Percentiles rank a stretch among this genome's conserved stretches.
These are phyloP conservation scores for Dipteronia sinensis DNA, from an alignment of 345 rosid species.

Conservation along the genomic window DNA sequence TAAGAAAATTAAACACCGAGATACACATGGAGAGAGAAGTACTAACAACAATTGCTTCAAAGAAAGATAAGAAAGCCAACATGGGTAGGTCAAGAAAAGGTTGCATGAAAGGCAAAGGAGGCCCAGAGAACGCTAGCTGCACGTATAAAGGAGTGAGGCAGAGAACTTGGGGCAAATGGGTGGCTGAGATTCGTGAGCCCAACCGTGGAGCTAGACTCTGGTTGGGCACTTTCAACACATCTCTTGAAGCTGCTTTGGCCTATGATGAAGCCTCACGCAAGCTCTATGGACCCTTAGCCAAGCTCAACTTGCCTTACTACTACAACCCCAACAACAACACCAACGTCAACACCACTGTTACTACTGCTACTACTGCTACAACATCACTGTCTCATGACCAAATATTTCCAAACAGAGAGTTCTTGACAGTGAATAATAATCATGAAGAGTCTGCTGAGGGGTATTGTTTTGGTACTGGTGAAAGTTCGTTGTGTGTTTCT, in stretches of 20 bases:
- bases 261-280: conserved; percentile 57
- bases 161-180: conserved; percentile 71
- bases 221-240: conserved; percentile 58
- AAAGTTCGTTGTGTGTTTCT: neutral
- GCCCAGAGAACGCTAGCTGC: conserved; percentile 66
- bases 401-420: neutral
- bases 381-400: neutral
- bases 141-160: conserved; percentile 57
- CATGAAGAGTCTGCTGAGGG: too few species aligned
- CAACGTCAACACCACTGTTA: too few species aligned
- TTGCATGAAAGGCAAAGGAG: conserved; percentile 73
- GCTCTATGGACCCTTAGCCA: conserved; percentile 50
- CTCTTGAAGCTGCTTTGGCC: conserved; percentile 54
- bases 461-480: too few species aligned
- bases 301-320: conserved; percentile 45
- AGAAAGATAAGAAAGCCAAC: conserved; percentile 30
- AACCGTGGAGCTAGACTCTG: conserved; percentile 53
- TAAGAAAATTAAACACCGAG: neutral
- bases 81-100: conserved; percentile 67
- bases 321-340: too few species aligned
- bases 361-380: neutral
- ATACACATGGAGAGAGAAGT: neutral
- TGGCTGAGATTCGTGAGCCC: conserved; percentile 61
- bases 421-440: too few species aligned
- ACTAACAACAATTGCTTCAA: neutral